phyloP scores from a whole-genome alignment of 805 yeast genomes.

The Yarrowia sp. region DNA sequence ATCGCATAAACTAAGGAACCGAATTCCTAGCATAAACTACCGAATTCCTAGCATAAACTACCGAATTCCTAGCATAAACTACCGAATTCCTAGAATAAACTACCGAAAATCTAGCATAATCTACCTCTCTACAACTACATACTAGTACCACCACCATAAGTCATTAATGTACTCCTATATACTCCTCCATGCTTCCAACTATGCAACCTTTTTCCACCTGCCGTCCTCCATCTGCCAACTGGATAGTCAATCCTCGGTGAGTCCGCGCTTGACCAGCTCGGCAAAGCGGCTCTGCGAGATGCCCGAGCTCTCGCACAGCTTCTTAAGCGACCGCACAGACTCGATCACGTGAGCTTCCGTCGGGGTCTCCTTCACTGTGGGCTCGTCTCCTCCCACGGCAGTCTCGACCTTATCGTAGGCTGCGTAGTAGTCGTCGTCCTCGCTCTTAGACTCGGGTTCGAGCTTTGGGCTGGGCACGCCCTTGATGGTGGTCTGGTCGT shows the following conservation, averaged over 20 bases:
- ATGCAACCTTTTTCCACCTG: conserved; percentile 2
- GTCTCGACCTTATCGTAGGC: conserved; percentile 26
- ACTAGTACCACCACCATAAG: too few species aligned
- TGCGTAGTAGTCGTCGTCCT: conserved; percentile 31
- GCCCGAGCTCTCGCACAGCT: neutral
- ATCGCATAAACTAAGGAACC: too few species aligned
- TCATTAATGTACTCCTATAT: too few species aligned
- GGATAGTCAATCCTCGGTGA: neutral
- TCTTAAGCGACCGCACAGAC: conserved; percentile 1
- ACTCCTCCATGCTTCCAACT: too few species aligned
- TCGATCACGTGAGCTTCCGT: conserved; percentile 3
- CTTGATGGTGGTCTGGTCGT: neutral
- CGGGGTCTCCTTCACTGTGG: neutral
- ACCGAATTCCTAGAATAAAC: too few species aligned
- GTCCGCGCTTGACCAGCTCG: conserved; percentile 10
- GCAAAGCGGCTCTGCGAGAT: conserved; percentile 4
- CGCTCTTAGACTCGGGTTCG: neutral
- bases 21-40: too few species aligned
- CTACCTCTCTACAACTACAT: too few species aligned
- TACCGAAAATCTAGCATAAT: too few species aligned
- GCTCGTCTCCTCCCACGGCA: conserved; percentile 6
- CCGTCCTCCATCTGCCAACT: neutral
- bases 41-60: too few species aligned
- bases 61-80: too few species aligned
- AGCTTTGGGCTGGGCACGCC: neutral